phyloP scores from a whole-genome alignment of 441 rosid genomes.

The Euphorbia schlechtendalii region DNA sequence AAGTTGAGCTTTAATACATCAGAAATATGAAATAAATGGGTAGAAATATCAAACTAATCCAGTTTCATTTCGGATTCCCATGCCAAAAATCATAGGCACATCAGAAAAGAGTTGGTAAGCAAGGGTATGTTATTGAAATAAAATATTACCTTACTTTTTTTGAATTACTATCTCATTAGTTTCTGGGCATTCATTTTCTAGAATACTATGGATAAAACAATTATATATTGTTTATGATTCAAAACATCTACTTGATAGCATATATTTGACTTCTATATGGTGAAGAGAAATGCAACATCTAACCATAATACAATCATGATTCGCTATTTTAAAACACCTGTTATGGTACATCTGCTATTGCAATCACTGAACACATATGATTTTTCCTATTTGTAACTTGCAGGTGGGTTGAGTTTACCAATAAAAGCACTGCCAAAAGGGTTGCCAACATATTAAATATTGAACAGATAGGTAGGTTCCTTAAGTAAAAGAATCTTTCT shows the following conservation, averaged over 20 bases:
- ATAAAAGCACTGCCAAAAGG: constrained; percentile 65
- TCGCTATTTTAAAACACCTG: neutral
- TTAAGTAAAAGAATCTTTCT: neutral
- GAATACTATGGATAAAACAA: neutral
- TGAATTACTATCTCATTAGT: neutral
- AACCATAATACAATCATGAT: neutral
- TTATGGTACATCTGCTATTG: neutral
- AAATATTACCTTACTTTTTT: neutral
- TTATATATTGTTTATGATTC: neutral
- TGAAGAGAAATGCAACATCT: neutral
- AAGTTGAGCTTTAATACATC: too few relatives aligned
- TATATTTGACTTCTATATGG: neutral
- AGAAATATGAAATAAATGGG: too few relatives aligned
- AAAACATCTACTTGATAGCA: neutral
- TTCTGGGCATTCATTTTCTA: neutral
- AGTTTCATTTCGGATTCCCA: too few relatives aligned
- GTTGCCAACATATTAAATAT: constrained; percentile 79
- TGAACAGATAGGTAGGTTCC: constrained; percentile 66
- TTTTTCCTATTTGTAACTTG: constrained; percentile 19
- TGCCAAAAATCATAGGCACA: too few relatives aligned
- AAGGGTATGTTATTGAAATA: constrained; percentile 60
- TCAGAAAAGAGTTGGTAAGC: constrained; percentile 45
- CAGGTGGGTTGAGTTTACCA: constrained; percentile 92
- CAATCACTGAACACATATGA: neutral
- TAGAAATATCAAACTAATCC: too few relatives aligned